Evolutionary conservation across 2,329 filamentous ascomycete species (phyloP).

Genomic region (Ophiostoma sp.): DNA sequence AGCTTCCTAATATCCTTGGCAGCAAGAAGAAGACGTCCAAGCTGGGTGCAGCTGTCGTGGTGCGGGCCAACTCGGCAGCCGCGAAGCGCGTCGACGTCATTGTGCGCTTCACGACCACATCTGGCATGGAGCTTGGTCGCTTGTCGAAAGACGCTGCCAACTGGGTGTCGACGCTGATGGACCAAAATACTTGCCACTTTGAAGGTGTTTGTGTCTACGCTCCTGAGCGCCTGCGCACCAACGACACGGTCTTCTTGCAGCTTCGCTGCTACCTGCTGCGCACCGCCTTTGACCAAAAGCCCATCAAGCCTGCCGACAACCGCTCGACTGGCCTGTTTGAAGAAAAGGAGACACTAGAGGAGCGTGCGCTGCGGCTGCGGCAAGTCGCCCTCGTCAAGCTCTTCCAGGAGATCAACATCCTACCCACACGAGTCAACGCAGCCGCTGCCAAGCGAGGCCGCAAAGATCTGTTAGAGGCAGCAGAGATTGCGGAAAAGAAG

Average conservation of each 20-base stretch:
- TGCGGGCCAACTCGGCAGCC: constrained; percentile 44
- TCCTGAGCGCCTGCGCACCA: constrained; percentile 76
- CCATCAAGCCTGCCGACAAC: constrained; percentile 62
- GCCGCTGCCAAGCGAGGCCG: constrained; percentile 71
- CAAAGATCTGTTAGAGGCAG: constrained; percentile 79
- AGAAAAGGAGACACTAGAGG: constrained; percentile 77
- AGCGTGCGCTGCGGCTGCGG: constrained; percentile 73
- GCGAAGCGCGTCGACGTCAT: constrained; percentile 74
- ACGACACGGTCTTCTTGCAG: constrained; percentile 92
- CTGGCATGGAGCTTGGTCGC: constrained; percentile 77
- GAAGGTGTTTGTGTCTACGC: constrained; percentile 85
- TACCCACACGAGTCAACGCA: constrained; percentile 69
- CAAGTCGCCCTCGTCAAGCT: constrained; percentile 85
- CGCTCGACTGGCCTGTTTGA: constrained; percentile 71
- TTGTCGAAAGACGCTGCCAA: constrained; percentile 79
- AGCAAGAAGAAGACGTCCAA: constrained; percentile 41
- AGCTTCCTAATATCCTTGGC: constrained; percentile 44
- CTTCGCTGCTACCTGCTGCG: constrained; percentile 70
- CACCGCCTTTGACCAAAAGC: constrained; percentile 63
- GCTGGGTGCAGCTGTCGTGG: constrained; percentile 34
- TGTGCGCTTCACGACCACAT: constrained; percentile 79
- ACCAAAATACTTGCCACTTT: constrained; percentile 83
- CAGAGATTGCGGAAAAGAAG: constrained; percentile 77
- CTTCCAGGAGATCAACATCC: constrained; percentile 80
- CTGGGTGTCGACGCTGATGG: constrained; percentile 89